phyloP scores from a whole-genome alignment of 164 flowering plant genomes.

The Echeveria elegans region DNA sequence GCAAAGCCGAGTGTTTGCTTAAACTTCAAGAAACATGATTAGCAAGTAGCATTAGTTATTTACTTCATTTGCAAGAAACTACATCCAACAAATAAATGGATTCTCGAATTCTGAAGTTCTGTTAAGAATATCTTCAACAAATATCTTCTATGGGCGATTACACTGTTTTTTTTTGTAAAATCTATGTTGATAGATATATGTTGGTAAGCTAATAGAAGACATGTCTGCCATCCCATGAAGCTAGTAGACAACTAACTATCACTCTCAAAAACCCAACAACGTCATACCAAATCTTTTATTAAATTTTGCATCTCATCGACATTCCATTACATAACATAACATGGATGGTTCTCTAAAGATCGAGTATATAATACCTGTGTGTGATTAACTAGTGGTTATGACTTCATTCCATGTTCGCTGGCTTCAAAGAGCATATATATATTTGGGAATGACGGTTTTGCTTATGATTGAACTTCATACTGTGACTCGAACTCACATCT shows the following conservation, averaged over 20 bases:
- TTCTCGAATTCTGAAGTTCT: too few relatives aligned
- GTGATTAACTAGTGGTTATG: too few relatives aligned
- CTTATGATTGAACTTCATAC: too few relatives aligned
- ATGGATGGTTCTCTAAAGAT: too few relatives aligned
- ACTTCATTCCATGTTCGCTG: too few relatives aligned
- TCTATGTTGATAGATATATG: conserved; percentile 1
- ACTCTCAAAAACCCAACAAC: neutral
- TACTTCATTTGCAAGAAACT: neutral
- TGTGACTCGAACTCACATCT: too few relatives aligned
- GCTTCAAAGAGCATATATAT: too few relatives aligned
- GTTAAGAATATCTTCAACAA: too few relatives aligned
- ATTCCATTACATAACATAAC: too few relatives aligned
- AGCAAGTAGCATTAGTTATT: neutral
- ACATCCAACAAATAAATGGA: neutral
- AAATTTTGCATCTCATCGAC: neutral
- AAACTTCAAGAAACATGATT: neutral
- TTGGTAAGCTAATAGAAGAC: conserved; percentile 3
- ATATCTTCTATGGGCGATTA: neutral
- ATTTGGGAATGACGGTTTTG: too few relatives aligned
- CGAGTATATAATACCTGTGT: too few relatives aligned
- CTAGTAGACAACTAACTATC: neutral
- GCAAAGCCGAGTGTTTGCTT: neutral
- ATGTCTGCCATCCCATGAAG: neutral
- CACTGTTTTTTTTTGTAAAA: neutral
- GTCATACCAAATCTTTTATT: neutral